phyloP scores from a whole-genome alignment of 2,329 filamentous ascomycete species.

The Graphilbum sp. region DNA sequence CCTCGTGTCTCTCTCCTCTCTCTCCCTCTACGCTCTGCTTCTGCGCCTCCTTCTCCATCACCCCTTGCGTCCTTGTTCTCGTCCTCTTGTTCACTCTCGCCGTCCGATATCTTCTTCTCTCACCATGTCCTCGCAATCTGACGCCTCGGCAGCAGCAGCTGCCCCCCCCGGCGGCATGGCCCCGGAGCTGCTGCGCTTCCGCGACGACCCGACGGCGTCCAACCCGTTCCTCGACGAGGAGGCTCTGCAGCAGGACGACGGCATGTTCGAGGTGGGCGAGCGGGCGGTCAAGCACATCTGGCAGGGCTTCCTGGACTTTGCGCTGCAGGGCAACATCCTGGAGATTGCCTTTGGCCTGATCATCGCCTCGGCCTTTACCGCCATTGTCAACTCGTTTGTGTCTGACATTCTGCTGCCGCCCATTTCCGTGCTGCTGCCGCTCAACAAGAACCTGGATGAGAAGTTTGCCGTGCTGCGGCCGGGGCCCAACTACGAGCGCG shows the following conservation, averaged over 20 bases:
- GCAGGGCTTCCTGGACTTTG: constrained; percentile 55
- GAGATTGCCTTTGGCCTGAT: constrained; percentile 63
- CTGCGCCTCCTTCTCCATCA: background rate
- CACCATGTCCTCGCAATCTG: too few relatives aligned
- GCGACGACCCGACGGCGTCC: constrained; percentile 12
- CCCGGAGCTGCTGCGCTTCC: constrained; percentile 7
- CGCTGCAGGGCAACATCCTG: constrained; percentile 57
- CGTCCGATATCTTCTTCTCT: too few relatives aligned
- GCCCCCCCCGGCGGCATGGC: constrained; percentile 1
- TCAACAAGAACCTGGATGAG: constrained; percentile 56
- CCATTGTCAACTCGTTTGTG: constrained; percentile 56
- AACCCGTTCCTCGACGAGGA: constrained; percentile 20
- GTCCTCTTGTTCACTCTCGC: background rate
- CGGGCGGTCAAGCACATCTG: constrained; percentile 33
- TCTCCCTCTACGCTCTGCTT: too few relatives aligned
- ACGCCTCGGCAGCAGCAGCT: background rate
- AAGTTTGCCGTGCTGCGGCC: constrained; percentile 51
- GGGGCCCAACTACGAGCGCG: constrained; percentile 35
- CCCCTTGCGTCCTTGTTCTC: too few relatives aligned
- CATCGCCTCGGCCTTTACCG: constrained; percentile 54
- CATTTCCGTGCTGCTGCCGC: constrained; percentile 49
- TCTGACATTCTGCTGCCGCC: constrained; percentile 54
- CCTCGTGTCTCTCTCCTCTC: background rate
- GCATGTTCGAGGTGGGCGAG: constrained; percentile 24
- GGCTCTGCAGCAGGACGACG: constrained; percentile 18